Evolutionary conservation across 1,139 yeast species (phyloP).

Genomic region (Blastobotrys arbuscula): DNA sequence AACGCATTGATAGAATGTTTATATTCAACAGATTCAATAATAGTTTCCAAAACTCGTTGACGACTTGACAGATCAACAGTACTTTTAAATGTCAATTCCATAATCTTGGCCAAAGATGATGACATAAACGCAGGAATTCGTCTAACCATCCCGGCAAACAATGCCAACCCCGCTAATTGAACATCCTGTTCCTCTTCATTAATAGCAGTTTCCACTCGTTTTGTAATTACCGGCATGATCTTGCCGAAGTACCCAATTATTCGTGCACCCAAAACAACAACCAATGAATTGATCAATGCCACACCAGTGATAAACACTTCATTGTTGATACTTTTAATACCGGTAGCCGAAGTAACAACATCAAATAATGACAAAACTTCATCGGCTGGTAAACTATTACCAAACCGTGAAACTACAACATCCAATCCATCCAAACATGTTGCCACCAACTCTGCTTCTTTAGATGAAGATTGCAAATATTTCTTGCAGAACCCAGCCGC

Average conservation of each 20-base stretch:
- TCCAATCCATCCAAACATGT: constrained; percentile 68
- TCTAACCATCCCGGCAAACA: constrained; percentile 70
- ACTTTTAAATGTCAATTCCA: constrained; percentile 49
- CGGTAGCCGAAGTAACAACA: constrained; percentile 48
- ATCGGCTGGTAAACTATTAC: constrained; percentile 27
- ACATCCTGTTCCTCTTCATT: constrained; percentile 25
- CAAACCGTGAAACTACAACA: constrained; percentile 57
- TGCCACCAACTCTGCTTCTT: constrained; percentile 48
- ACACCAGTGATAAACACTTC: constrained; percentile 74
- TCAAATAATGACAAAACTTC: constrained; percentile 46
- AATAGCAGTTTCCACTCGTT: constrained; percentile 46
- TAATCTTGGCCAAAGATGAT: constrained; percentile 58
- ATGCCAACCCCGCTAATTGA: constrained; percentile 54
- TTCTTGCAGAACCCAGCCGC: constrained; percentile 6
- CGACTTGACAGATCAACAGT: constrained; percentile 56
- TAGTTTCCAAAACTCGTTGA: constrained; percentile 55
- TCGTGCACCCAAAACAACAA: constrained; percentile 76
- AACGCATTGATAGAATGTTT: constrained; percentile 58
- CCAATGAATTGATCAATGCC: constrained; percentile 62
- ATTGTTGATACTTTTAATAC: constrained; percentile 38
- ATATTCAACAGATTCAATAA: constrained; percentile 65
- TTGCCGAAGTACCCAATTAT: constrained; percentile 80
- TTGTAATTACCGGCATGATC: constrained; percentile 69
- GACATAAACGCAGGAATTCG: constrained; percentile 83
- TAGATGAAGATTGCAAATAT: background rate